A percentile compares a stretch with the other conserved stretches of the same genome.
Evolutionary conservation across 805 yeast genomes (phyloP).

Genomic region (Starmerella scarabaei): DNA sequence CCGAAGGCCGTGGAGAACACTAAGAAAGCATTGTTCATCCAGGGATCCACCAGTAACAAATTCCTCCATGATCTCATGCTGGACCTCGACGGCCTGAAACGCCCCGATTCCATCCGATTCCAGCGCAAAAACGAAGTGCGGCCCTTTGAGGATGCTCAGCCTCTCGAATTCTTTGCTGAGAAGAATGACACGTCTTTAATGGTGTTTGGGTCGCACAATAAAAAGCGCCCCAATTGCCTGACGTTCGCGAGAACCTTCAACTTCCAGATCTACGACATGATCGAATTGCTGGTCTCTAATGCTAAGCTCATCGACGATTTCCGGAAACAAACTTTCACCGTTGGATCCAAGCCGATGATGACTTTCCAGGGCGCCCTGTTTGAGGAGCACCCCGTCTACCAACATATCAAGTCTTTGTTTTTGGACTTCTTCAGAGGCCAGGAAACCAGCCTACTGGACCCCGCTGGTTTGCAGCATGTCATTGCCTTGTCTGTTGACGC

Average conservation of each 20-base stretch:
- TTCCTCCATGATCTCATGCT: slow-evolving; percentile 77
- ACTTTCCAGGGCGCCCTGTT: slow-evolving; percentile 85
- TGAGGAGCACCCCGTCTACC: slow-evolving; percentile 75
- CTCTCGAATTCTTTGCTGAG: slow-evolving; percentile 83
- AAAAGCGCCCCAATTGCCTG: slow-evolving; percentile 85
- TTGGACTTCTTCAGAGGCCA: slow-evolving; percentile 87
- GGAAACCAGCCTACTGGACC: slow-evolving; percentile 69
- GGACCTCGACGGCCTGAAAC: slow-evolving; percentile 78
- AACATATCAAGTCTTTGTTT: slow-evolving; percentile 76
- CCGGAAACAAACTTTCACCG: slow-evolving; percentile 61
- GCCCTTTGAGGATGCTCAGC: slow-evolving; percentile 82
- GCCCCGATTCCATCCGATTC: slow-evolving; percentile 80
- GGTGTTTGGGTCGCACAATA: slow-evolving; percentile 66
- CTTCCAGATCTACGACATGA: slow-evolving; percentile 82
- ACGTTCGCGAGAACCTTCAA: slow-evolving; percentile 85
- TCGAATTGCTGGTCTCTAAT: slow-evolving; percentile 58
- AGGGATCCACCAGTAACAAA: slow-evolving; percentile 72
- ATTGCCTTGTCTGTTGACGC: slow-evolving; percentile 60
- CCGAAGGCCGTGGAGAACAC: slow-evolving; percentile 81
- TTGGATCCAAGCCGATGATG: slow-evolving; percentile 91
- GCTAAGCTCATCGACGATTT: slow-evolving; percentile 68
- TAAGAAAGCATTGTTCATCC: slow-evolving; percentile 80
- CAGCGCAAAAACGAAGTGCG: slow-evolving; percentile 75
- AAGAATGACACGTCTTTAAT: slow-evolving; percentile 83
- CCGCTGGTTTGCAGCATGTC: slow-evolving; percentile 86